Evolutionary conservation across 2,329 filamentous ascomycete genomes (phyloP).

Genomic region (Geosmithia morbida): DNA sequence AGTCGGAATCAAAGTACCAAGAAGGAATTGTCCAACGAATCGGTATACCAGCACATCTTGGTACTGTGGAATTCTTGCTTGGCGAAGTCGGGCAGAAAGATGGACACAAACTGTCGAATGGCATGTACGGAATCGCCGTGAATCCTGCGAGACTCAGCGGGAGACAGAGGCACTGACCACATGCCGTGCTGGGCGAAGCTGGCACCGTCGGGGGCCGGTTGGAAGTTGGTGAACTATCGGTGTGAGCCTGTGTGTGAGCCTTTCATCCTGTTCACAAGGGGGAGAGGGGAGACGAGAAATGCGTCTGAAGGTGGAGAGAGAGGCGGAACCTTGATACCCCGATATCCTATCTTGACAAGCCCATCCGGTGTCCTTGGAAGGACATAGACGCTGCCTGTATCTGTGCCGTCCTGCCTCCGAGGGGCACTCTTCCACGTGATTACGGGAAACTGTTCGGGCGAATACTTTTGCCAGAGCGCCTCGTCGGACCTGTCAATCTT

Average conservation of each 20-base stretch:
- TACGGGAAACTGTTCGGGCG: constrained; percentile 15
- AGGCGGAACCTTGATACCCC: constrained; percentile 10
- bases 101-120: constrained; percentile 7
- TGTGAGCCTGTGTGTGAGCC: background rate
- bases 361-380: constrained; percentile 12
- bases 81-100: constrained; percentile 13
- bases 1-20: constrained; percentile 5
- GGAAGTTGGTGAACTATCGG: constrained; percentile 19
- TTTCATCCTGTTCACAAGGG: too few species aligned
- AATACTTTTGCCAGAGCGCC: constrained; percentile 16
- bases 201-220: constrained; percentile 10
- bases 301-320: too few species aligned
- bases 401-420: constrained; percentile 11
- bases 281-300: too few species aligned
- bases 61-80: constrained; percentile 10
- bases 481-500: constrained; percentile 9
- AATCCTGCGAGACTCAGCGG: constrained; percentile 5
- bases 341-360: constrained; percentile 13
- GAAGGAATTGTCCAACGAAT: constrained; percentile 18
- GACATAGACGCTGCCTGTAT: constrained; percentile 14
- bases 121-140: constrained; percentile 7
- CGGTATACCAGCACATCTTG: constrained; percentile 19
- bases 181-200: constrained; percentile 14
- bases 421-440: constrained; percentile 15
- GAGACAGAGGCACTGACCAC: constrained; percentile 15